These are phyloP conservation scores for Aspergillus candidus DNA, from an alignment of 2,329 filamentous ascomycete genomes.

Conservation along the genomic window DNA sequence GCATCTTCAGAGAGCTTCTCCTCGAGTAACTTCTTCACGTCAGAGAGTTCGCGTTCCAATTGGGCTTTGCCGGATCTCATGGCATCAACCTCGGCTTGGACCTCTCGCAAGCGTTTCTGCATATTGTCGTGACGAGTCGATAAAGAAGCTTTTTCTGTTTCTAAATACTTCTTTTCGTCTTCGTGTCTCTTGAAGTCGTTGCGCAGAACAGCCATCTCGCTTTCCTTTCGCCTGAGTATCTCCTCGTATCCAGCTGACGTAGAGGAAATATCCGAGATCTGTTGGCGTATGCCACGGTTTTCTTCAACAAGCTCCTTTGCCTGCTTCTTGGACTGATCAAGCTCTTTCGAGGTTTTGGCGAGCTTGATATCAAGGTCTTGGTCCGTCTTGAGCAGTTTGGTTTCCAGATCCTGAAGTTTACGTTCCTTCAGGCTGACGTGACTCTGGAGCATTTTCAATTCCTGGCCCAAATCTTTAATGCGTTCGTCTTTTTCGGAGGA, in stretches of 20 bases:
- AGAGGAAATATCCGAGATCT: slow-evolving; percentile 78
- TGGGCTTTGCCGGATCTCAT: slow-evolving; percentile 79
- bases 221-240: slow-evolving; percentile 86
- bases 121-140: slow-evolving; percentile 72
- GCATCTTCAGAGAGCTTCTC: slow-evolving; percentile 85
- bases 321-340: slow-evolving; percentile 65
- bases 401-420: slow-evolving; percentile 81
- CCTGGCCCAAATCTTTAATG: slow-evolving; percentile 70
- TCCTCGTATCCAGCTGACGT: slow-evolving; percentile 96
- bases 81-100: slow-evolving; percentile 81
- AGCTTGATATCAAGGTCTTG: slow-evolving; percentile 87
- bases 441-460: slow-evolving; percentile 86
- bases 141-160: slow-evolving; percentile 69
- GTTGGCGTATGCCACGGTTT: slow-evolving; percentile 74
- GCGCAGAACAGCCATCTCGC: slow-evolving; percentile 78
- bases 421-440: slow-evolving; percentile 83
- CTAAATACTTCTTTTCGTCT: slow-evolving; percentile 69
- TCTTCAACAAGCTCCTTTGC: slow-evolving; percentile 73
- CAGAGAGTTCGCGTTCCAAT: slow-evolving; percentile 79
- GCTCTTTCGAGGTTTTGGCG: slow-evolving; percentile 68
- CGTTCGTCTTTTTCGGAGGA: slow-evolving; percentile 69
- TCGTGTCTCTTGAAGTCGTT: slow-evolving; percentile 79
- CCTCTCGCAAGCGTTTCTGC: slow-evolving; percentile 67
- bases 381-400: slow-evolving; percentile 74
- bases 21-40: slow-evolving; percentile 80